Evolutionary conservation across 805 yeast genomes (phyloP).

Genomic region (Candida anglica): DNA sequence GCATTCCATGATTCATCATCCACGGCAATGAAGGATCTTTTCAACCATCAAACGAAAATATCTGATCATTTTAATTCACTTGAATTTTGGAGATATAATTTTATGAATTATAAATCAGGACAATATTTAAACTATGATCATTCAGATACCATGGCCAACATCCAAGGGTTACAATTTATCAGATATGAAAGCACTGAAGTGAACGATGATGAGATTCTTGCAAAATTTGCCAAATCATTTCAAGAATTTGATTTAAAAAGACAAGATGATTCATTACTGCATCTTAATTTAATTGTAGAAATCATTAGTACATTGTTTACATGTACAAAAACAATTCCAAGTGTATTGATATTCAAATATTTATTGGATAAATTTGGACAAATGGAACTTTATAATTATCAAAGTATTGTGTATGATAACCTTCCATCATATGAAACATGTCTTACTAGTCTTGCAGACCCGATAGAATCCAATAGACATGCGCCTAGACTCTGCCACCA

Average conservation of each 20-base stretch:
- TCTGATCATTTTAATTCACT: conserved; percentile 19
- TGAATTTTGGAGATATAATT: conserved; percentile 18
- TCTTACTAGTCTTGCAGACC: conserved; percentile 17
- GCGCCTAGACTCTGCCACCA: conserved; percentile 14
- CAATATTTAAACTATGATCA: conserved; percentile 29
- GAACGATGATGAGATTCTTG: conserved; percentile 17
- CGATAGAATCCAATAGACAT: not conserved
- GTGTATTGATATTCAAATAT: conserved; percentile 16
- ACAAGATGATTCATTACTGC: conserved; percentile 5
- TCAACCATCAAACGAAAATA: conserved; percentile 7
- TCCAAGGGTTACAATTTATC: conserved; percentile 8
- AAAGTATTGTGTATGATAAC: conserved; percentile 22
- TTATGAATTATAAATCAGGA: conserved; percentile 24
- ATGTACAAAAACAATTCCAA: conserved; percentile 17
- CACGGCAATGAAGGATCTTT: not conserved
- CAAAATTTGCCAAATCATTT: conserved; percentile 14
- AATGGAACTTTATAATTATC: conserved; percentile 18
- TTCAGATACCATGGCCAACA: conserved; percentile 19
- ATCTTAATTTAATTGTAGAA: conserved; percentile 9
- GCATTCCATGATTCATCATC: too few relatives aligned
- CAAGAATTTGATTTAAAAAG: conserved; percentile 8
- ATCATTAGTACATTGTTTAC: conserved; percentile 8
- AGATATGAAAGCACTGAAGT: conserved; percentile 10
- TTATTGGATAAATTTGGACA: conserved; percentile 22
- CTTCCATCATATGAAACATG: conserved; percentile 19